These are phyloP conservation scores for Parathielavia hyrcaniae DNA, from an alignment of 495 filamentous ascomycete species.

Conservation along the genomic window DNA sequence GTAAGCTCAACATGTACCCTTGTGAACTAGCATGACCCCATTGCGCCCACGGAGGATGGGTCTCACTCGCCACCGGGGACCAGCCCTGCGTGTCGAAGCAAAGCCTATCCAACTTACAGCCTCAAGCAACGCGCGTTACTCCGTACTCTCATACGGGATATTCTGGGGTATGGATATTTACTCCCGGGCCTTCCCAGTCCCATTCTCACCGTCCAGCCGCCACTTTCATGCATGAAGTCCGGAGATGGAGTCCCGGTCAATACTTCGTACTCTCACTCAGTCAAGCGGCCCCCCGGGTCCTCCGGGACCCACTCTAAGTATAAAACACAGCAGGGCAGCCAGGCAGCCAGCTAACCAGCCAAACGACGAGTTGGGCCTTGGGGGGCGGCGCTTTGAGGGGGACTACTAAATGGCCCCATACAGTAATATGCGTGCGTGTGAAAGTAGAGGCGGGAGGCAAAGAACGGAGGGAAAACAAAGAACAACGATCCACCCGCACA, in stretches of 20 bases:
- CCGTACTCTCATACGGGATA: neutral
- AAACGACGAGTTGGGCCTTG: too few relatives aligned
- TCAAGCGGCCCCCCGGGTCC: neutral
- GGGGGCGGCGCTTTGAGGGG: too few relatives aligned
- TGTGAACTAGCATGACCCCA: neutral
- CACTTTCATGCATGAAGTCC: neutral
- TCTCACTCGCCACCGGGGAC: neutral
- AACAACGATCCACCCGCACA: too few relatives aligned
- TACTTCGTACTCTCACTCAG: neutral
- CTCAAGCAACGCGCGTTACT: neutral
- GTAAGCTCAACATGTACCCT: too few relatives aligned
- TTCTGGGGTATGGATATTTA: neutral
- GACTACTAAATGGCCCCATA: too few relatives aligned
- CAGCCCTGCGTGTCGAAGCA: too few relatives aligned
- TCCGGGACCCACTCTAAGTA: neutral
- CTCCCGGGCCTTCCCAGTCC: neutral
- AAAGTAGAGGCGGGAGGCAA: too few relatives aligned
- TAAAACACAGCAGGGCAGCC: neutral
- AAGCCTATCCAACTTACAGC: neutral
- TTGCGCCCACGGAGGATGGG: neutral
- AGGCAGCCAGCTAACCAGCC: too few relatives aligned
- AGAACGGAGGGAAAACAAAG: too few relatives aligned
- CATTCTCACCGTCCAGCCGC: neutral
- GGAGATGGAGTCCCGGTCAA: neutral
- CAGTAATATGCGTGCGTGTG: too few relatives aligned